Percentiles rank a stretch among this genome's conserved stretches.
These are phyloP conservation scores for Chytriomyces sp. DNA, from an alignment of 192 early-diverging fungal species.

Conservation along the genomic window DNA sequence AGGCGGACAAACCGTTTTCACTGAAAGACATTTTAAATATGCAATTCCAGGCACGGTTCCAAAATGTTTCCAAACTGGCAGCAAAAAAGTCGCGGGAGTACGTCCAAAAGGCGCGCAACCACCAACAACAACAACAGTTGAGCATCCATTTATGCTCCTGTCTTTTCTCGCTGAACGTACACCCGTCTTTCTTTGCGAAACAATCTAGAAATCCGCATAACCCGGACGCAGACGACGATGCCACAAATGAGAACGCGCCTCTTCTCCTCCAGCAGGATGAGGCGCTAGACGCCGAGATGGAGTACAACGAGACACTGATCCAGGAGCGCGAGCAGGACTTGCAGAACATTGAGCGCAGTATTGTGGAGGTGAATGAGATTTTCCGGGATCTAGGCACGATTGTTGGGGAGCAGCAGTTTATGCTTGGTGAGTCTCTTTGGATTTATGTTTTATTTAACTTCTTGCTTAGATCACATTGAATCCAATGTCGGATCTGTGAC, in stretches of 20 bases:
- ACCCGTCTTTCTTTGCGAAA: constrained; percentile 4
- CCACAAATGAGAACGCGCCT: constrained; percentile 58
- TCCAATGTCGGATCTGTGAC: constrained; percentile 85
- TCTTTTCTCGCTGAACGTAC: neutral
- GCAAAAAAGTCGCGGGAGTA: constrained; percentile 83
- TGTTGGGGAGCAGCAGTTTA: constrained; percentile 95
- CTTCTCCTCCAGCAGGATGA: constrained; percentile 42
- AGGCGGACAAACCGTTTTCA: neutral
- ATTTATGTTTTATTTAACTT: neutral
- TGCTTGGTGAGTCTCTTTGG: constrained; percentile 68
- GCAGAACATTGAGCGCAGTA: constrained; percentile 88
- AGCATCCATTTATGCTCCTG: neutral
- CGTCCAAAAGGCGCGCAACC: constrained; percentile 66
- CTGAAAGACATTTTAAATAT: neutral
- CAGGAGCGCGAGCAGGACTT: constrained; percentile 92
- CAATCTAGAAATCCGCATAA: neutral
- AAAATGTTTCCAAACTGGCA: constrained; percentile 77
- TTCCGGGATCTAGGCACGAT: constrained; percentile 94
- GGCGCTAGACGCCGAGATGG: constrained; percentile 86
- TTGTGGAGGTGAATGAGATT: constrained; percentile 94
- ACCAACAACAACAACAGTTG: constrained; percentile 9
- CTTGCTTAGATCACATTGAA: constrained; percentile 84
- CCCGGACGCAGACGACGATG: constrained; percentile 40
- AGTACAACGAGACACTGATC: constrained; percentile 94
- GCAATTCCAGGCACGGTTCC: constrained; percentile 71